These are phyloP conservation scores for Penstemon eatonii DNA, from an alignment of 257 asterid species.

Conservation along the genomic window DNA sequence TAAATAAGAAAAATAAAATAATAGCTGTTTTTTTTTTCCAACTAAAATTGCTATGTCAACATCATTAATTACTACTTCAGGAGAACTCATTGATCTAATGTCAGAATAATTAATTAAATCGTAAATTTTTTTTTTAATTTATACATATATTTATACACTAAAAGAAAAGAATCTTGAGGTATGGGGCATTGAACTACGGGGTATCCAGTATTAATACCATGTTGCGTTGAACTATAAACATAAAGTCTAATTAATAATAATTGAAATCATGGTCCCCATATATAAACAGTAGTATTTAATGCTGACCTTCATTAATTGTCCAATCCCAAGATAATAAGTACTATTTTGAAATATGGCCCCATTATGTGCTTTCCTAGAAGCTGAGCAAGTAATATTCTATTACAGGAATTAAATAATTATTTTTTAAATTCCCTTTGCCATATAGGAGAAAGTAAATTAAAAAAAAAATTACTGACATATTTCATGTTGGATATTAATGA, in stretches of 20 bases:
- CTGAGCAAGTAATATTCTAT: constrained; percentile 19
- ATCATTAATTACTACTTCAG: background rate
- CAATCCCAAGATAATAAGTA: background rate
- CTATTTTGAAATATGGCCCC: background rate
- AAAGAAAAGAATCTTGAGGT: constrained; percentile 13
- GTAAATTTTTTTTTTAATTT: too few species aligned
- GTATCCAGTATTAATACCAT: background rate
- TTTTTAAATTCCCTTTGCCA: constrained; percentile 19
- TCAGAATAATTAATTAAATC: background rate
- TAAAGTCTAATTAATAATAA: background rate
- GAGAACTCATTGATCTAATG: background rate
- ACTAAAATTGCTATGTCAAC: background rate
- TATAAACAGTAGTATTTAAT: background rate
- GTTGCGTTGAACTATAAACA: background rate
- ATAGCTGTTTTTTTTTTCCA: too few species aligned
- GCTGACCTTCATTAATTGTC: constrained; percentile 10
- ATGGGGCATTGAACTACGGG: constrained; percentile 19
- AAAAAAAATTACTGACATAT: constrained; percentile 27
- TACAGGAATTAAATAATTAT: constrained; percentile 14
- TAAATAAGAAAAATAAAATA: too few species aligned
- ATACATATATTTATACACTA: background rate
- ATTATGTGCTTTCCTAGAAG: constrained; percentile 23
- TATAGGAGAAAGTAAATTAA: constrained; percentile 1
- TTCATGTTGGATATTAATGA: constrained; percentile 32
- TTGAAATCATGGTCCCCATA: background rate